phyloP scores from a whole-genome alignment of 1,284 basidiomycete genomes.

The Trichosporon inkin region DNA sequence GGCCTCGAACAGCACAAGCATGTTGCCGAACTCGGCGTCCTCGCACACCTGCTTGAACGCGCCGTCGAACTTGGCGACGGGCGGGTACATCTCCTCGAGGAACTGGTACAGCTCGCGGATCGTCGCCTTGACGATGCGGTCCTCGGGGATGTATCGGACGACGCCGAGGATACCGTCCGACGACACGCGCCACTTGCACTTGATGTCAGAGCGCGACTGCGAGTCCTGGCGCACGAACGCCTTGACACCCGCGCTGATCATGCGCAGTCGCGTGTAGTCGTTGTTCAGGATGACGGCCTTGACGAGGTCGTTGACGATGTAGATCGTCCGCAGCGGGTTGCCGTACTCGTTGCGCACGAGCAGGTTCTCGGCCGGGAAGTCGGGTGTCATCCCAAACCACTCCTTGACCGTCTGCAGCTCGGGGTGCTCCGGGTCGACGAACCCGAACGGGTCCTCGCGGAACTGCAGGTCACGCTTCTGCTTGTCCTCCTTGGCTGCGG shows the following conservation, averaged over 20 bases:
- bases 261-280: constrained; percentile 76
- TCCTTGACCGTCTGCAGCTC: constrained; percentile 62
- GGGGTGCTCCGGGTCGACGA: constrained; percentile 66
- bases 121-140: constrained; percentile 61
- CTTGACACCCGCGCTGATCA: constrained; percentile 89
- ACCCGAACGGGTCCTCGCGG: constrained; percentile 88
- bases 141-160: constrained; percentile 68
- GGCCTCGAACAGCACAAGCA: constrained; percentile 65
- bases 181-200: constrained; percentile 63
- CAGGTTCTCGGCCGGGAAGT: constrained; percentile 61
- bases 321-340: constrained; percentile 72
- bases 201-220: constrained; percentile 48
- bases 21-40: constrained; percentile 57
- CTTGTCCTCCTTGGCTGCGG: constrained; percentile 27
- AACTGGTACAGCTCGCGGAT: constrained; percentile 63
- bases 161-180: constrained; percentile 80
- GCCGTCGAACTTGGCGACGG: constrained; percentile 61
- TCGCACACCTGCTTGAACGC: constrained; percentile 53
- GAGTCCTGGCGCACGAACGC: constrained; percentile 58
- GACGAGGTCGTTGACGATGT: constrained; percentile 81
- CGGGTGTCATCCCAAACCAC: constrained; percentile 67
- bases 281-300: constrained; percentile 75
- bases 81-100: constrained; percentile 71
- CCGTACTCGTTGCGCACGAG: constrained; percentile 84
- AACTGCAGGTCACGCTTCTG: constrained; percentile 56